Base-by-base conservation (phyloP, 1,284 basidiomycete genomes). In the Prillingera fragicola region DNA sequence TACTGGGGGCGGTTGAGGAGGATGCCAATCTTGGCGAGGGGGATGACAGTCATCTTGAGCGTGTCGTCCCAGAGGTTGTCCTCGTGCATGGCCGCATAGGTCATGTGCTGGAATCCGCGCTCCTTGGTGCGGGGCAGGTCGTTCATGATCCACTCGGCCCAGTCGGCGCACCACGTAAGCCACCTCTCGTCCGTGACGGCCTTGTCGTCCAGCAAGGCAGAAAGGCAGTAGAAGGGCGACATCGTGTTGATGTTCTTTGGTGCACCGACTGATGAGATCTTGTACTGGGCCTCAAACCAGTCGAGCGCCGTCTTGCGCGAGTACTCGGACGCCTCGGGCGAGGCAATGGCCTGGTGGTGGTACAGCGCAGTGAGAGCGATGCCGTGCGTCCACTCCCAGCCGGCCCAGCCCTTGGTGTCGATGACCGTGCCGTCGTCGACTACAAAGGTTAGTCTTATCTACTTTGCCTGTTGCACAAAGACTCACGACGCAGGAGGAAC, bases 181-280 rank as follows among this genome's bases (percentile, higher is more conserved):
- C 64, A 67, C 21, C 57, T 49, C 26, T 51, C 33, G 32, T 64
- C 62, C 23, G 52, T 49, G 18, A 56, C 46, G 40, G 49, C 35
- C 5, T 57, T 59, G 33, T 65, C 62, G 21, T 49, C 45, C 4
- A 69, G 34, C n/a, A 81, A 62, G 51, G 76, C 77, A 1, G 80
- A 77, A 10, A 80, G 76, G 8, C 77, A 77, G 33, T 82, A 73
- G 41, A 83, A 73, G 0, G 80, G 78, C 2, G 79, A 77, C 78
- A 82, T 80, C 10, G 80, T 82, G 65, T 82, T 82, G 56, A 83
- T 79, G 60, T 83, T 82, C 74, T 81, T 81, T 7, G 79, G 79
- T 5, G 79, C 80, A 19, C 77, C 79, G 14, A 57, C 61, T 9
- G 56, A 42, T 1, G 61, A 58, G 28, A 78, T 65, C 42, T 73